Evolutionary conservation across 805 yeast genomes (phyloP).

Genomic region (Yarrowia sp.): DNA sequence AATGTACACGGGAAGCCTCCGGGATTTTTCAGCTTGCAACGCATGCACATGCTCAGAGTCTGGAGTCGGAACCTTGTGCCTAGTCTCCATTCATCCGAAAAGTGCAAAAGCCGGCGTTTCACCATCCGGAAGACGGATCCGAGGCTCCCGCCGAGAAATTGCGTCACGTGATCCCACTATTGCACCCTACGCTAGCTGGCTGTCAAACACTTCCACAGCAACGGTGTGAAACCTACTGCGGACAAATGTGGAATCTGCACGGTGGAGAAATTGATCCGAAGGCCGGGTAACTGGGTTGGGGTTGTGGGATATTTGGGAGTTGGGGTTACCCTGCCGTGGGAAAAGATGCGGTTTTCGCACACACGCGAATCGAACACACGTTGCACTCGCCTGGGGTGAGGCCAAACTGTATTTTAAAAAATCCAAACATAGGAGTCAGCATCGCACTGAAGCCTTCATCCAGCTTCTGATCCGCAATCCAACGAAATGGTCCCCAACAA

Average conservation of each 20-base stretch:
- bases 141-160: too few species aligned
- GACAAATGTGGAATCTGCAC: conserved; percentile 15
- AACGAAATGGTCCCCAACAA: conserved; percentile 19
- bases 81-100: conserved; percentile 20
- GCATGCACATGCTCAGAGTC: neutral
- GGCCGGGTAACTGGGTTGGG: conserved; percentile 22
- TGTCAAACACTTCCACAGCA: conserved; percentile 2
- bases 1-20: too few species aligned
- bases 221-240: conserved; percentile 12
- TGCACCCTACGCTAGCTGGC: neutral
- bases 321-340: conserved; percentile 1
- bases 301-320: neutral
- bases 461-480: conserved; percentile 9
- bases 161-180: too few species aligned
- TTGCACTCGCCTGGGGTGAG: conserved; percentile 14
- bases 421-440: conserved; percentile 22
- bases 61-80: conserved; percentile 12
- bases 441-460: neutral
- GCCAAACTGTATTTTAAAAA: conserved; percentile 16
- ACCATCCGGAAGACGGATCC: too few species aligned
- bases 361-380: conserved; percentile 25
- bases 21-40: too few species aligned
- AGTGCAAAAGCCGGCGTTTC: too few species aligned
- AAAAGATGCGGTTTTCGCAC: neutral
- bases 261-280: conserved; percentile 20